These are phyloP conservation scores for Reticulascus tulasneorum DNA, from an alignment of 2,329 filamentous ascomycete species.

Conservation along the genomic window DNA sequence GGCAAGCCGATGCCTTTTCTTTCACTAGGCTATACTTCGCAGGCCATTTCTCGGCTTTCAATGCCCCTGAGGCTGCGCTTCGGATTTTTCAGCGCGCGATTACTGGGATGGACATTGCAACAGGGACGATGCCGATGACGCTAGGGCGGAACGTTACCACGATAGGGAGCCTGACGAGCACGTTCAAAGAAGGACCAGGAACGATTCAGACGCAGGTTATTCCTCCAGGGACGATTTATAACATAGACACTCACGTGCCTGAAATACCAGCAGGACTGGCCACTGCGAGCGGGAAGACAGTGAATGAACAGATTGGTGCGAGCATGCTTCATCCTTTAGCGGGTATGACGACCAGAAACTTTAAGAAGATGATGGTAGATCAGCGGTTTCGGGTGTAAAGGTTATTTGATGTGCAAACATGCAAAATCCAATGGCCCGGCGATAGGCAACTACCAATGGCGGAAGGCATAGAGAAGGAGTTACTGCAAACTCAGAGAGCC, in stretches of 20 bases:
- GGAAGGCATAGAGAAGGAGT: too few species aligned
- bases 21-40: constrained; percentile 5
- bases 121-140: constrained; percentile 1
- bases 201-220: constrained; percentile 1
- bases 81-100: constrained; percentile 5
- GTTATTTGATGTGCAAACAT: too few species aligned
- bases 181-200: not conserved
- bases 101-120: constrained; percentile 7
- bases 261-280: not conserved
- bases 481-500: too few species aligned
- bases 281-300: not conserved
- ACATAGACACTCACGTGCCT: constrained; percentile 5
- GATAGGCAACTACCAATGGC: too few species aligned
- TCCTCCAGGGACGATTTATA: not conserved
- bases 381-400: too few species aligned
- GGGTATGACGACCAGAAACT: constrained; percentile 1
- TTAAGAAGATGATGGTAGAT: constrained; percentile 3
- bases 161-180: not conserved
- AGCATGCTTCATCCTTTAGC: not conserved
- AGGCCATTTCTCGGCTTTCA: constrained; percentile 4
- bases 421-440: too few species aligned
- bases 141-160: constrained; percentile 2
- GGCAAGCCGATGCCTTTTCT: constrained; percentile 5
- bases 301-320: not conserved
- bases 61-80: constrained; percentile 5